Conservation (phyloP, 2,329 filamentous ascomycete genomes). For the Beauveria scarabaeidicola region DNA sequence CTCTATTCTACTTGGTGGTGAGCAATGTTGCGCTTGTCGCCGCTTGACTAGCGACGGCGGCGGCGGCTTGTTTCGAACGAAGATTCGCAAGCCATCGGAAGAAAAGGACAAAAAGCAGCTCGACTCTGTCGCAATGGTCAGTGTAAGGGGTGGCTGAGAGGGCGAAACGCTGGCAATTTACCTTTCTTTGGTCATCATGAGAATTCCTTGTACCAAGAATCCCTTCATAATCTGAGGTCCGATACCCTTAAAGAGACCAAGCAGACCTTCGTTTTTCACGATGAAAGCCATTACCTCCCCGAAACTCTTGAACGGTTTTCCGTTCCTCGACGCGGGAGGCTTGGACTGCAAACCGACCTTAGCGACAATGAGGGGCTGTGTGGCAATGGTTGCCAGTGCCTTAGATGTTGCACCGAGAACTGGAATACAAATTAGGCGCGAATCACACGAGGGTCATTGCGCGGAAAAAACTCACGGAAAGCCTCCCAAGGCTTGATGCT, state of each 20-base stretch:
- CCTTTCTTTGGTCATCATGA: conserved; percentile 99
- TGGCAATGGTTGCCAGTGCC: conserved; percentile 79
- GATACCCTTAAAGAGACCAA: conserved; percentile 94
- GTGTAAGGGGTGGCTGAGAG: conserved; percentile 5
- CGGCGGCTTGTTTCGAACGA: conserved; percentile 56
- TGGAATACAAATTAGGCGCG: conserved; percentile 25
- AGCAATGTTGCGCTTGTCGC: not conserved
- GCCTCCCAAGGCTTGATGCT: conserved; percentile 77
- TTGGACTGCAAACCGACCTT: conserved; percentile 95
- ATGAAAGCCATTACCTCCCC: conserved; percentile 94
- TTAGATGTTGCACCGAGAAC: conserved; percentile 92
- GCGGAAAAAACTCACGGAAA: conserved; percentile 59
- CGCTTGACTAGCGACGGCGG: conserved; percentile 42
- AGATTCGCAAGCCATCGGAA: conserved; percentile 72
- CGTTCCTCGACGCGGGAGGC: conserved; percentile 73
- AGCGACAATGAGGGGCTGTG: conserved; percentile 92
- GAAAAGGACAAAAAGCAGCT: conserved; percentile 77
- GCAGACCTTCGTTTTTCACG: conserved; percentile 71
- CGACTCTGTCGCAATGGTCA: conserved; percentile 51
- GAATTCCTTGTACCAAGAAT: conserved; percentile 81
- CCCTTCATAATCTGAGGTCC: conserved; percentile 90
- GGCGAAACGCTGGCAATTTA: conserved; percentile 29
- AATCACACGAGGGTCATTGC: not conserved
- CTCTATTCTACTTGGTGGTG: conserved; percentile 3
- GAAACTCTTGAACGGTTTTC: conserved; percentile 90